These are phyloP conservation scores for Metschnikowia lunata DNA, from an alignment of 805 yeast species.

Conservation along the genomic window DNA sequence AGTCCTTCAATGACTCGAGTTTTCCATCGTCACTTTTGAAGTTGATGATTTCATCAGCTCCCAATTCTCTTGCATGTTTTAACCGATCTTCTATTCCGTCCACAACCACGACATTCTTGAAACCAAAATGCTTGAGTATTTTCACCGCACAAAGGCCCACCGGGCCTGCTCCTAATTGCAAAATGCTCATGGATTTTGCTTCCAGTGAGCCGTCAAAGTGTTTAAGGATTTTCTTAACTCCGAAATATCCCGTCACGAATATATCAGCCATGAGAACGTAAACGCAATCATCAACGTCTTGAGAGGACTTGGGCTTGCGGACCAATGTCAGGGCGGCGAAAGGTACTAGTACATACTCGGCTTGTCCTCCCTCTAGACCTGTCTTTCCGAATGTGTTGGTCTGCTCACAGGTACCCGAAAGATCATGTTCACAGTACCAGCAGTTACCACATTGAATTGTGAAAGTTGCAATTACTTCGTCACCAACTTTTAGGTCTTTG, in stretches of 20 bases:
- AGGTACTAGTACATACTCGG: conserved; percentile 58
- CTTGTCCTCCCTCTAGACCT: conserved; percentile 58
- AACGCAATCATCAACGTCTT: conserved; percentile 31
- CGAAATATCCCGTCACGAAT: conserved; percentile 60
- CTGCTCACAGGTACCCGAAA: conserved; percentile 50
- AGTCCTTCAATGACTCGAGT: conserved; percentile 24
- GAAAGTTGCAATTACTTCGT: conserved; percentile 40
- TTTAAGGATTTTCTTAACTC: conserved; percentile 47
- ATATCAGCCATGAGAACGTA: conserved; percentile 60
- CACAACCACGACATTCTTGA: conserved; percentile 42
- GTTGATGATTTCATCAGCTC: conserved; percentile 47
- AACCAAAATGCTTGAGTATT: conserved; percentile 42
- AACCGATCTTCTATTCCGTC: conserved; percentile 48
- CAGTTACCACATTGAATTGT: conserved; percentile 59
- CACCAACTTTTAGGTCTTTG: conserved; percentile 38
- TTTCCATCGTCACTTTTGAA: conserved; percentile 33
- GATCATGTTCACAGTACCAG: conserved; percentile 53
- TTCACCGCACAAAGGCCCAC: conserved; percentile 53
- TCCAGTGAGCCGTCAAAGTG: conserved; percentile 11
- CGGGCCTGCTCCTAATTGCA: conserved; percentile 60
- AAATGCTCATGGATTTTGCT: conserved; percentile 32
- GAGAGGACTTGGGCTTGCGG: conserved; percentile 32
- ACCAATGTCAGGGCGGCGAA: conserved; percentile 49
- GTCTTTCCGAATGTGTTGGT: conserved; percentile 57
- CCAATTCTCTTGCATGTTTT: conserved; percentile 41